A percentile compares a stretch with the other conserved stretches of the same genome.
Evolutionary conservation across 495 filamentous ascomycete species (phyloP).

Genomic region (Aeminium ludgeri): DNA sequence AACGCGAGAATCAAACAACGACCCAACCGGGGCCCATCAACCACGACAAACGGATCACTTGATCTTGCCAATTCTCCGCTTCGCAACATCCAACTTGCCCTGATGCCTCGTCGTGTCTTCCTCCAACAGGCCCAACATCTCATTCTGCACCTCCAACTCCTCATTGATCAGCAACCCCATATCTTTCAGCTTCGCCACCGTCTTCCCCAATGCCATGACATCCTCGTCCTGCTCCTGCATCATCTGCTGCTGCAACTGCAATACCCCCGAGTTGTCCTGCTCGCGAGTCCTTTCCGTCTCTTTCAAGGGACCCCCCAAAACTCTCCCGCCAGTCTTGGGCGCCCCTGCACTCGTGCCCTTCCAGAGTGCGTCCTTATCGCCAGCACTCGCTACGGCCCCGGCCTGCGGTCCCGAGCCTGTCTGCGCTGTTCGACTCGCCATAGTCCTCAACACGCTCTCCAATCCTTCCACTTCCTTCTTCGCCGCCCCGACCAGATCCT

Average conservation of each 20-base stretch:
- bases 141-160: constrained; percentile 71
- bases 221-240: constrained; percentile 77
- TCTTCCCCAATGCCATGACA: constrained; percentile 56
- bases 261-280: constrained; percentile 73
- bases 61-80: constrained; percentile 65
- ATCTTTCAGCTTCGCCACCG: constrained; percentile 66
- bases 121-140: constrained; percentile 58
- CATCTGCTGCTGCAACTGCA: constrained; percentile 68
- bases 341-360: constrained; percentile 17
- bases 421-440: constrained; percentile 38
- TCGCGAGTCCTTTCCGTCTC: constrained; percentile 82
- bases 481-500: constrained; percentile 61
- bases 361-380: constrained; percentile 40
- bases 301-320: constrained; percentile 53
- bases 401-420: constrained; percentile 1
- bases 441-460: constrained; percentile 60
- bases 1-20: too few species aligned
- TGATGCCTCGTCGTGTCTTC: constrained; percentile 57
- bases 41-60: constrained; percentile 11
- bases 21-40: too few species aligned
- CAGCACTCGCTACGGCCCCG: constrained; percentile 17
- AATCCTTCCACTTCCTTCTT: constrained; percentile 73
- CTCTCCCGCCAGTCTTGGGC: constrained; percentile 28
- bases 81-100: constrained; percentile 66
- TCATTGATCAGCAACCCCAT: constrained; percentile 71